Base-by-base conservation (phyloP, 2,329 filamentous ascomycete genomes). In the Xylaria sp. region DNA sequence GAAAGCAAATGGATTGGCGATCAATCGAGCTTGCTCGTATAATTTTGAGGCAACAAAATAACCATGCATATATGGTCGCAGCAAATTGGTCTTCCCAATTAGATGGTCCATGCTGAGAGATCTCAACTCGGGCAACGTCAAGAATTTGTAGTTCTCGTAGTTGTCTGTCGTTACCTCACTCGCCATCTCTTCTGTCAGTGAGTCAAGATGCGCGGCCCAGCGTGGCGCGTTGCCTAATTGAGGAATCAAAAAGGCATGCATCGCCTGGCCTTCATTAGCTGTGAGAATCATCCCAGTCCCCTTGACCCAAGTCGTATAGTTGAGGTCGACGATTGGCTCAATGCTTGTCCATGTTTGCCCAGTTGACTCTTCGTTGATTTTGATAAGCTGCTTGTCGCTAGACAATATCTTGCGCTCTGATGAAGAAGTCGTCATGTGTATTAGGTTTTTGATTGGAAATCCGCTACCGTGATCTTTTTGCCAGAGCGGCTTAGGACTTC, bases 121-220 rank as follows among this genome's bases (percentile, higher is more conserved):
- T 75, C 92, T 92, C 62, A 99, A 86, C 79, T 99, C 94, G 51
- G 93, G 89, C 69, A 93, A 81, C 1, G 95, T 97, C 77, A 99
- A 85, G 88, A 99, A 99, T 82, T 98, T 99, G 88, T 95, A 98
- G 81, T 99, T 98, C 82, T 99, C 96, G 84, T 99, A 99, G 10
- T 96, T 93, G 74, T 96, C 91, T 36, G 91, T 91, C 68, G 85
- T 86, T 36, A 86, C 84, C 77, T 91, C 89, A 78, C 98, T 95
- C 9, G 95, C 95, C 93, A 99, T 97, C 81, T 99, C 97, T 83
- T 99, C 96, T 10, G 98, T 96, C 76, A 99, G 89, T 76, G 97
- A 97, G 81, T 99, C 97, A 70, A 99, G 84, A 88, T 98, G 98
- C 3, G 92, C 90, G 78, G 96, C 98, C 96, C 96, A 99, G 76